Base-by-base conservation (phyloP, 768 basidiomycete species). In the Mycena latifolia region DNA sequence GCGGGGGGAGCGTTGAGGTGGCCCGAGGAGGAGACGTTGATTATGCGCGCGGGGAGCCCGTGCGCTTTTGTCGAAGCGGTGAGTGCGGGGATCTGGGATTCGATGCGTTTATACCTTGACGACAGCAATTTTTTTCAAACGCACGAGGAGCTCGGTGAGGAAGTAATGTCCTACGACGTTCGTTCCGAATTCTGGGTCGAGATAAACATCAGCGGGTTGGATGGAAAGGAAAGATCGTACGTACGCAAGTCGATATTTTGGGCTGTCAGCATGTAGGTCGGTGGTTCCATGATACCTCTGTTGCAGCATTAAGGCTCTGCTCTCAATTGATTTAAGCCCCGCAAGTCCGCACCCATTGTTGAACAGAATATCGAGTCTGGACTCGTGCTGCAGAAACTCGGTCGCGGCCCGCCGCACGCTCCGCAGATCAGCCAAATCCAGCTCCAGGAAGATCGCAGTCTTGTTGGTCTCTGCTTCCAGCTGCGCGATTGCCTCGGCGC, bases 371-470 rank as follows among this genome's bases (percentile, higher is more conserved):
- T 74, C 62, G 8, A 76, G 66, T 53, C 60, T 47, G 17, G 47
- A 56, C 54, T 76, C 75, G 22, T 50, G 39, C 8, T 20, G 35
- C 24, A 67, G 25, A 37, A 78, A 78, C 25, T 72, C 73, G n/a
- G 73, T 68, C 2, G 75, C 78, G 2, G 76, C 67, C 17, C 25
- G 55, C 24, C 72, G 73, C 29, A 81, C 63, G 17, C 65, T 69
- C 14, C 62, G 45, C 24, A 80, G 57, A 66, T 77, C 75, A 0
- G 71, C 66, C 29, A 80, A 56, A 39, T 81, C 76, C 14, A 80
- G 67, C 48, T 76, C 45, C 14, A 71, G 33, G 29, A 68, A 71
- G 7, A 56, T 47, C 18, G 71, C 70, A 5, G 71, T 58, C 14
- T 69, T 70, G 4, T 73, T 72, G 1, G 78, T 80, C 51, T 69